phyloP scores from a whole-genome alignment of 2,329 filamentous ascomycete genomes.

The Aspergillus sp. region DNA sequence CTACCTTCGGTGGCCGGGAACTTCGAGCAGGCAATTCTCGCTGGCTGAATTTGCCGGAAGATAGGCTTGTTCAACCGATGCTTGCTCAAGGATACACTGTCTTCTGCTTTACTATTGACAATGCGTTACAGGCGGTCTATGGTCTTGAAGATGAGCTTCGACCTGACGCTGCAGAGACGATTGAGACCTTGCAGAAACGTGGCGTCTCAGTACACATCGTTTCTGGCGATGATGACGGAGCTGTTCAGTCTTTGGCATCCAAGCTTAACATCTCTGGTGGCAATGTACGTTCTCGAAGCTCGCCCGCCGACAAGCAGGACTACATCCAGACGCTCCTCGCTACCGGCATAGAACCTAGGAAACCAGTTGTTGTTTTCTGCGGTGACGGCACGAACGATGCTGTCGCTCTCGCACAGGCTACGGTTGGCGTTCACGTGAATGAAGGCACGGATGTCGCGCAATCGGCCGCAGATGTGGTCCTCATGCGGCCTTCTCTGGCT shows the following conservation, averaged over 20 bases:
- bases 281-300: slow-evolving; percentile 48
- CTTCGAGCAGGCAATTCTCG: slow-evolving; percentile 31
- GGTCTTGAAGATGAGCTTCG: slow-evolving; percentile 51
- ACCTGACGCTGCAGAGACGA: slow-evolving; percentile 51
- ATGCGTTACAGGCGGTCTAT: slow-evolving; percentile 47
- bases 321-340: slow-evolving; percentile 48
- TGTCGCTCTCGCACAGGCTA: slow-evolving; percentile 67
- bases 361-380: slow-evolving; percentile 62
- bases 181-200: slow-evolving; percentile 52
- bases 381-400: slow-evolving; percentile 82
- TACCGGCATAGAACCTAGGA: background rate
- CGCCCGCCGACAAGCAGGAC: slow-evolving; percentile 55
- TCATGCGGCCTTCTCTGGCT: slow-evolving; percentile 58
- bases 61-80: slow-evolving; percentile 33
- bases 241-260: slow-evolving; percentile 50
- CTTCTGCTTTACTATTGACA: slow-evolving; percentile 58
- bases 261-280: slow-evolving; percentile 38
- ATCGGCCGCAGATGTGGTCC: slow-evolving; percentile 67
- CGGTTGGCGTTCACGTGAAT: slow-evolving; percentile 69
- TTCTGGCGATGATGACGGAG: slow-evolving; percentile 55
- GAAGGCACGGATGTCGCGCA: slow-evolving; percentile 64
- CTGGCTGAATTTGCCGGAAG: slow-evolving; percentile 37
- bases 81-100: slow-evolving; percentile 49
- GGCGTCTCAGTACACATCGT: slow-evolving; percentile 56
- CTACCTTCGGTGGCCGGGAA: slow-evolving; percentile 4